These are phyloP conservation scores for Allium cepa DNA, from an alignment of 106 monocot genomes.

Conservation along the genomic window DNA sequence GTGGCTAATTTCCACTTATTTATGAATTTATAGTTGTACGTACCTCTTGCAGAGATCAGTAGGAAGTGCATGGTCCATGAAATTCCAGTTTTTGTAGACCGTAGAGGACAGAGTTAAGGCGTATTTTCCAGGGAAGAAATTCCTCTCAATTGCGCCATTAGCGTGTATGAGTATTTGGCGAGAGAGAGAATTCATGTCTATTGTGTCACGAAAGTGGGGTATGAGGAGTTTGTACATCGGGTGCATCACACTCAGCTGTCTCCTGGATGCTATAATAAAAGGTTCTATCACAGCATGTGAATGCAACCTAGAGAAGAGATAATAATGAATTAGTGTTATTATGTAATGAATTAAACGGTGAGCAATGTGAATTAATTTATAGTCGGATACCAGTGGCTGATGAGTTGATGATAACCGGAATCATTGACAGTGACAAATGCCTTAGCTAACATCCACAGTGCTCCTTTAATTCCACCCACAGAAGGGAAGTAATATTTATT, in stretches of 20 bases:
- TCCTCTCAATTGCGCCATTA: constrained; percentile 56
- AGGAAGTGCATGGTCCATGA: constrained; percentile 61
- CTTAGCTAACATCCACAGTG: constrained; percentile 58
- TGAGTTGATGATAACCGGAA: constrained; percentile 55
- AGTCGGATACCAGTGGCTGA: constrained; percentile 48
- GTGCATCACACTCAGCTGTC: constrained; percentile 57
- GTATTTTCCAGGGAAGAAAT: constrained; percentile 39
- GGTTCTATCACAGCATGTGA: constrained; percentile 30
- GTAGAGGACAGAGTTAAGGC: constrained; percentile 40
- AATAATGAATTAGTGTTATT: neutral
- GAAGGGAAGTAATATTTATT: constrained; percentile 27
- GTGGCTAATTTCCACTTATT: too few relatives aligned
- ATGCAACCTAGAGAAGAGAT: neutral
- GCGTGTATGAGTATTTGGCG: constrained; percentile 73
- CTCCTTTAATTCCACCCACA: constrained; percentile 22
- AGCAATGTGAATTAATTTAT: neutral
- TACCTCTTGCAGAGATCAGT: constrained; percentile 76
- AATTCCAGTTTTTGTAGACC: constrained; percentile 67
- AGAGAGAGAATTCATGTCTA: constrained; percentile 80
- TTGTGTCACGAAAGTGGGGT: constrained; percentile 78
- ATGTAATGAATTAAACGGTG: neutral
- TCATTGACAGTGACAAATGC: constrained; percentile 48
- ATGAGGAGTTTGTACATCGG: constrained; percentile 73
- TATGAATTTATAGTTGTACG: neutral
- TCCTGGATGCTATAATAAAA: constrained; percentile 47